These are phyloP conservation scores for Phenoliferia sp. DNA, from an alignment of 1,284 basidiomycete genomes.

Conservation along the genomic window DNA sequence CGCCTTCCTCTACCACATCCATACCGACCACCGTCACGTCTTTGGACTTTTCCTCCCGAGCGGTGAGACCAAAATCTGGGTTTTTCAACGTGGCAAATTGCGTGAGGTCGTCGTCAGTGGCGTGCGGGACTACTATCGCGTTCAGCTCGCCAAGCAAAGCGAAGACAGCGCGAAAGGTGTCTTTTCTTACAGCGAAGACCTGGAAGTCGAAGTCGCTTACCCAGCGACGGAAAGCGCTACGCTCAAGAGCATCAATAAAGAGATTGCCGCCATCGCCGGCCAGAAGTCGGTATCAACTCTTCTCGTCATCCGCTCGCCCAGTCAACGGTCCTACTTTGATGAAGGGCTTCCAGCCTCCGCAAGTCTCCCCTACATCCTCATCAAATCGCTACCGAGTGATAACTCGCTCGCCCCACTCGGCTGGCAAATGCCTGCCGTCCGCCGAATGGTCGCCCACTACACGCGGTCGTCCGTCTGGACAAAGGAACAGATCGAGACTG, in stretches of 20 bases:
- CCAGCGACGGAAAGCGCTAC: constrained; percentile 75
- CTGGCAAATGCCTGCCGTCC: constrained; percentile 51
- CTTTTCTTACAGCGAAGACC: constrained; percentile 65
- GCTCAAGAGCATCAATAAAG: constrained; percentile 81
- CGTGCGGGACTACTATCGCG: constrained; percentile 66
- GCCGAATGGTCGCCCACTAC: constrained; percentile 77
- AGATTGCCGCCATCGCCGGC: constrained; percentile 59
- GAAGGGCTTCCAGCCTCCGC: constrained; percentile 62
- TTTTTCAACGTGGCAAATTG: constrained; percentile 82
- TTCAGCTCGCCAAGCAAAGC: constrained; percentile 51
- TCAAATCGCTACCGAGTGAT: constrained; percentile 65
- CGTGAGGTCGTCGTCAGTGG: constrained; percentile 66
- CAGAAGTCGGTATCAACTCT: constrained; percentile 63
- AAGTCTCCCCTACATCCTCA: constrained; percentile 83
- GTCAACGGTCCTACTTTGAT: constrained; percentile 82
- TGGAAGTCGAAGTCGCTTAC: constrained; percentile 67
- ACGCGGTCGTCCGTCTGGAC: constrained; percentile 74
- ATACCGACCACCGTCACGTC: constrained; percentile 74
- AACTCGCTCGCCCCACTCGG: constrained; percentile 45
- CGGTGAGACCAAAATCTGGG: constrained; percentile 69
- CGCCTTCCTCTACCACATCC: constrained; percentile 87
- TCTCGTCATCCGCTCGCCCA: constrained; percentile 78
- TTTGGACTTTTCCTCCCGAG: constrained; percentile 79
- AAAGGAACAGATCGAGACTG: constrained; percentile 71
- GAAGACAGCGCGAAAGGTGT: constrained; percentile 39